Base-by-base conservation (phyloP, 2,329 filamentous ascomycete species). In the Botryosphaeria agaves region DNA sequence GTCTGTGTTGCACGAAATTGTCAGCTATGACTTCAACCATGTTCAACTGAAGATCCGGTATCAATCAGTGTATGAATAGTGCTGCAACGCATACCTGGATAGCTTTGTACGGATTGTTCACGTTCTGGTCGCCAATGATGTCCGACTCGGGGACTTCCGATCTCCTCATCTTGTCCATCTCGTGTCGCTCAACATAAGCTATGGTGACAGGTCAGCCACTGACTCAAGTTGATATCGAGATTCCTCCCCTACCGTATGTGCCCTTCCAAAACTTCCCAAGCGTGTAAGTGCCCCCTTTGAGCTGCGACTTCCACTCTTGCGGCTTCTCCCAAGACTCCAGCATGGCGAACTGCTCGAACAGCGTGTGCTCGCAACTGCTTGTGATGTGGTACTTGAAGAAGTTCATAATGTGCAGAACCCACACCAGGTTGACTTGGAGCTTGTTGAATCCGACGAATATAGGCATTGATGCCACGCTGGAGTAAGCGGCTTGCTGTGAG, bases 321-420 rank as follows among this genome's bases (percentile, higher is more conserved):
- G 62, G 61, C 31, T 43, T 48, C 26, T 64, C 49, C 14, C 41
- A 26, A 1, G 29, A 27, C 2, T 47, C 39, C 5, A 66, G 47
- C 3, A 46, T 42, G 5, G 38, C 31, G 36, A 58, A 58, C 2
- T 45, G 43, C 6, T 44, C 32, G 28, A 42, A 47, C 3, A 65
- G 43, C 0, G 56, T 49, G 14, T 43, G 40, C n/a, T 56, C 51
- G 3, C 47, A 47, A 6, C 45, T 28, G 5, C 41, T 41, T 24
- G 53, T 53, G 42, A 68, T 54, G 36, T 69, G 61, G 29, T 58
- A 56, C 27, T 58, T 58, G 49, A 67, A 69, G 51, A 68, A 69
- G 36, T 66, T 65, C 26, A 62, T 41, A 23, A 56, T 48, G 36
- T 66, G 56, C 4, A 66, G 41, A 2, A 60, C 30, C 56, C 57